These are phyloP conservation scores for Pseudoneurospora amorphoporcata DNA, from an alignment of 495 filamentous ascomycete genomes.

Conservation along the genomic window DNA sequence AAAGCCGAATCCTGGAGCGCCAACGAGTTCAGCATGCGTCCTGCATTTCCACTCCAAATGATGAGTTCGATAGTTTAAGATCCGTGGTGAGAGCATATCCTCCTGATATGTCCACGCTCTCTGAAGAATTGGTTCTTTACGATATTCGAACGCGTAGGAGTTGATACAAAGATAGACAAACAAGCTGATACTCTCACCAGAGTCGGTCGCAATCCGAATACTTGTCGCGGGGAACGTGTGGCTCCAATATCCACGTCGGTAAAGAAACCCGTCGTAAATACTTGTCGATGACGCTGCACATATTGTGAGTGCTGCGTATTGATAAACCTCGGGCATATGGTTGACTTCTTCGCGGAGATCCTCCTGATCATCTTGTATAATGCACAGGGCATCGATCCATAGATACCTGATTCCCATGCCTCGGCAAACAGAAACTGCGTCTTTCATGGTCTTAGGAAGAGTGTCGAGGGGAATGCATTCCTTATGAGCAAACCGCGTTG, in stretches of 20 bases:
- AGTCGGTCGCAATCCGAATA: background rate
- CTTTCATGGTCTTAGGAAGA: background rate
- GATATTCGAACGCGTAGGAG: background rate
- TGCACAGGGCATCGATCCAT: slow-evolving; percentile 3
- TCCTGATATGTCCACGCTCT: background rate
- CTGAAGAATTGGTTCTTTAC: background rate
- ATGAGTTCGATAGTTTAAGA: background rate
- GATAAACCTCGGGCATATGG: slow-evolving; percentile 2
- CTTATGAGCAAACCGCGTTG: background rate
- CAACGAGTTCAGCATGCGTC: no score
- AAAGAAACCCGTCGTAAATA: background rate
- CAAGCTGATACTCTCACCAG: background rate
- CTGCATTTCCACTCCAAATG: background rate
- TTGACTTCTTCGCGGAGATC: background rate
- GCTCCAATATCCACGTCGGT: background rate
- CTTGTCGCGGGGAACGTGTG: background rate
- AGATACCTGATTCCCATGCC: background rate
- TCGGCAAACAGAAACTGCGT: background rate
- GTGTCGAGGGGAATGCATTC: background rate
- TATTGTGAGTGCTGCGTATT: background rate
- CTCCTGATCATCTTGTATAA: background rate
- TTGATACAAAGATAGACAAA: background rate
- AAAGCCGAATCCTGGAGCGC: no score
- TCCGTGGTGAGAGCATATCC: background rate
- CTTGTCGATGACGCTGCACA: background rate